Conservation (phyloP, 192 early-diverging fungal genomes). For the Rhizophagus clarus region DNA sequence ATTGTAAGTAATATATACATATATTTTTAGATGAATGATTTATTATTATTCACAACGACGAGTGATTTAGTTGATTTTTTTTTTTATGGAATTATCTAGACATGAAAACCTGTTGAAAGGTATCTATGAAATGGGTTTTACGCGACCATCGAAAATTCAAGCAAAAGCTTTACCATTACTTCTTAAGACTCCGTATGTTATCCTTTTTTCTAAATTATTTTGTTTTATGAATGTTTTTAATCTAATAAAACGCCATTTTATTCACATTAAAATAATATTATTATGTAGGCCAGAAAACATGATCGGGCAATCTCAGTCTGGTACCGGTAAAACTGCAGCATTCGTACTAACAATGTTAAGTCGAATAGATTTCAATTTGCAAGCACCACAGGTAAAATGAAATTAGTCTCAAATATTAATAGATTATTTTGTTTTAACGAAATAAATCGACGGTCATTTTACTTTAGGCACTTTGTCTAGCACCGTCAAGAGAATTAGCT, state of each 20-base stretch:
- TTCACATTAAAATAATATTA: background rate
- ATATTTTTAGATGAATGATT: background rate
- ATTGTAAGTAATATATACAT: slow-evolving; percentile 46
- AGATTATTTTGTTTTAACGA: background rate
- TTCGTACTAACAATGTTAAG: slow-evolving; percentile 93
- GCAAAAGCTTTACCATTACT: slow-evolving; percentile 90
- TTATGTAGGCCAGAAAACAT: slow-evolving; percentile 78
- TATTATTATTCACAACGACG: background rate
- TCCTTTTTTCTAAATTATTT: background rate
- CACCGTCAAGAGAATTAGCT: slow-evolving; percentile 92
- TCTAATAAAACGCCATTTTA: no score
- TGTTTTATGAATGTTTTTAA: background rate
- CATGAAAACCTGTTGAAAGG: slow-evolving; percentile 84
- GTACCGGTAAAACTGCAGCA: slow-evolving; percentile 98
- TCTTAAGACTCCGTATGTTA: slow-evolving; percentile 73
- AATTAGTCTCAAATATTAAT: background rate
- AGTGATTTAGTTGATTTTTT: background rate
- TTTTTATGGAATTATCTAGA: slow-evolving; percentile 52
- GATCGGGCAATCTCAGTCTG: slow-evolving; percentile 98
- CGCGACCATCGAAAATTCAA: slow-evolving; percentile 95
- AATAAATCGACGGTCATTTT: background rate
- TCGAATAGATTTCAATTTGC: slow-evolving; percentile 71
- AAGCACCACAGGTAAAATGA: slow-evolving; percentile 65
- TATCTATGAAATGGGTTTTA: slow-evolving; percentile 91
- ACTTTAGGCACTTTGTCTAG: slow-evolving; percentile 77